Base-by-base conservation (phyloP, 1,284 basidiomycete genomes). In the Trichosporon ovoides region DNA sequence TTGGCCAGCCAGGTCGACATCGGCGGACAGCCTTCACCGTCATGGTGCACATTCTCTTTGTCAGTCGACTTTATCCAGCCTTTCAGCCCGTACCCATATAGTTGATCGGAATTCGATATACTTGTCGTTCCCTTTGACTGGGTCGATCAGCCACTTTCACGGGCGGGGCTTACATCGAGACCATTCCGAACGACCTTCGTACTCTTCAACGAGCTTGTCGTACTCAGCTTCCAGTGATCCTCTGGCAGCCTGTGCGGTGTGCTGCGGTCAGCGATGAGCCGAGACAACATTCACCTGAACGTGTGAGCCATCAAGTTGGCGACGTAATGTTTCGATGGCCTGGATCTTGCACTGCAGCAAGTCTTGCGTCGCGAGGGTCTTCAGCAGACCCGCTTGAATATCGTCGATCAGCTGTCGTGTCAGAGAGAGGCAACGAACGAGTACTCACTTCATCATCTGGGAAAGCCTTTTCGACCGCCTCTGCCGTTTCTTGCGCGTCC, bases 11-110 rank as follows among this genome's bases (percentile, higher is more conserved):
- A 83, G 34, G 86, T 82, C 0, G 83, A 85, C 38, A 92, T 79
- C 7, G 89, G 88, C 40, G 89, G 89, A 80, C 90, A 89, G 6
- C 84, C 81, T 54, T 72, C 62, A 43, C 64, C 64, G 7, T 84
- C 81, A 76, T 91, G 80, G 66, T 84, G 80, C 5, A 84, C 83
- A 69, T 89, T 86, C 88, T 69, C 54, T 3, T 89, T 85, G 88
- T 69, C 52, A 34, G 48, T 13, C 13, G 24, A 38, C 31, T 33
- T 35, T 10, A 38, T 2, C 14, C 9, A 22, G 38, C 76, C 13
- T 3, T 7, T 13, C 35, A 13, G 18, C 16, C 16, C 84, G 31
- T 64, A 89, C 89, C 79, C 84, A 89, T 35, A 92, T 81, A 3
- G 76, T 75, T 56, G 84, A 79, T 63, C 82, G 84, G 80, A 90